Percentiles rank a stretch among this genome's conserved stretches.
These are phyloP conservation scores for Euphorbia celastroides DNA, from an alignment of 441 rosid genomes.

Conservation along the genomic window DNA sequence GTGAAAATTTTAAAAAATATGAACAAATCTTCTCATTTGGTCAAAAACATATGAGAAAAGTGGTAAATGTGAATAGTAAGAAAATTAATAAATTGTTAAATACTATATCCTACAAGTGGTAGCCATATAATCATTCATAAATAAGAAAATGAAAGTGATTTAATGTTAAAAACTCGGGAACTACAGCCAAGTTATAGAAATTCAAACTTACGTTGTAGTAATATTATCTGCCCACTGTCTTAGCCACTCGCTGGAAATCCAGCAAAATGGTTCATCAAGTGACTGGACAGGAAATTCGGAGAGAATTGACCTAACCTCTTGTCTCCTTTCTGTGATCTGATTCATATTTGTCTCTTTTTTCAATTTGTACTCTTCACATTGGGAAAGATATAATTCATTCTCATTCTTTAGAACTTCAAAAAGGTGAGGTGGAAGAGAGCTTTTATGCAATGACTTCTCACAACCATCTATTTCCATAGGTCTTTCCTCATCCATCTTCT, in stretches of 20 bases:
- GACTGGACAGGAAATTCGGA: slow-evolving; percentile 76
- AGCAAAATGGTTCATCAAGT: slow-evolving; percentile 57
- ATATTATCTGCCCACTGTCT: slow-evolving; percentile 87
- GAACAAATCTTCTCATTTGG: neutral
- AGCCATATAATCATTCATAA: slow-evolving; percentile 1
- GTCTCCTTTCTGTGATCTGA: slow-evolving; percentile 55
- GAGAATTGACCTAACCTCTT: slow-evolving; percentile 82
- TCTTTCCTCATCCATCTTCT: slow-evolving; percentile 37
- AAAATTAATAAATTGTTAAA: neutral
- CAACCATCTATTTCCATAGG: slow-evolving; percentile 33
- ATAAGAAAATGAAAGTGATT: slow-evolving; percentile 10
- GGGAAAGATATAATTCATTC: slow-evolving; percentile 56
- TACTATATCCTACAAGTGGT: neutral
- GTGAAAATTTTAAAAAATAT: neutral
- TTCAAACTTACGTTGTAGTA: slow-evolving; percentile 61
- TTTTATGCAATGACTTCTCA: slow-evolving; percentile 33
- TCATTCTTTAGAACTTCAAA: slow-evolving; percentile 43
- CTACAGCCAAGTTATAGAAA: slow-evolving; percentile 14
- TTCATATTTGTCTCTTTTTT: slow-evolving; percentile 56
- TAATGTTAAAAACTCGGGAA: slow-evolving; percentile 5
- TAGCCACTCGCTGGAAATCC: slow-evolving; percentile 92
- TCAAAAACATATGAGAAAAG: neutral
- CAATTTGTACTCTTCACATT: slow-evolving; percentile 54
- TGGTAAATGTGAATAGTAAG: neutral
- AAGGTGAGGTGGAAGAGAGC: slow-evolving; percentile 70